These are phyloP conservation scores for Ustilago loliicola DNA, from an alignment of 1,284 basidiomycete genomes.

Conservation along the genomic window DNA sequence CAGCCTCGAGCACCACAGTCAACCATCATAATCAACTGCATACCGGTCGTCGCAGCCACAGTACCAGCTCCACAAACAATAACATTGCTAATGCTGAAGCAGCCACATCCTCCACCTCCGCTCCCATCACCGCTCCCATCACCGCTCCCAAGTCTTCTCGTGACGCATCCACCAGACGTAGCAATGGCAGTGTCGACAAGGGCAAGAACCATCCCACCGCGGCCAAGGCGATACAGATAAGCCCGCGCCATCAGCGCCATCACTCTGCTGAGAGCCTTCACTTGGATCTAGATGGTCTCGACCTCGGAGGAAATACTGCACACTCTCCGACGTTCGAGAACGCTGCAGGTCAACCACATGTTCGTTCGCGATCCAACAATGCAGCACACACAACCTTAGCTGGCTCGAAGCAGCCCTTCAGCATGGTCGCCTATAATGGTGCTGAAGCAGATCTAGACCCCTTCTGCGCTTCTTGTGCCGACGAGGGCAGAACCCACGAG, in stretches of 20 bases:
- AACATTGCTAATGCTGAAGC: neutral
- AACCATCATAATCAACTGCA: neutral
- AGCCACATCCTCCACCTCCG: neutral
- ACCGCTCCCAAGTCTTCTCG: neutral
- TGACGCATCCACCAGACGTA: neutral
- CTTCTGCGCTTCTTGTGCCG: conserved; percentile 14
- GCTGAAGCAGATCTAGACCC: conserved; percentile 9
- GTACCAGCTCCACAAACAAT: conserved; percentile 14
- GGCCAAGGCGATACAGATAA: neutral
- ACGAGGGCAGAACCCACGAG: neutral
- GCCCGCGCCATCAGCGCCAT: conserved; percentile 19
- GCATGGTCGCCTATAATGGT: conserved; percentile 7
- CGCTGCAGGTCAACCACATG: conserved; percentile 4
- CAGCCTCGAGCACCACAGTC: neutral
- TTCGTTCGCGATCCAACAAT: conserved; percentile 40
- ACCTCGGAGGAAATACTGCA: conserved; percentile 48
- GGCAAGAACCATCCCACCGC: neutral
- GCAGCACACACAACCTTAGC: conserved; percentile 1
- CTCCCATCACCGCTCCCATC: neutral
- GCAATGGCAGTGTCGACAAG: neutral
- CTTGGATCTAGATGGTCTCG: conserved; percentile 60
- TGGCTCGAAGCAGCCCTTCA: neutral
- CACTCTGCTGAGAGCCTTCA: conserved; percentile 47
- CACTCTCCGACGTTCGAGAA: conserved; percentile 2
- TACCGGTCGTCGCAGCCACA: conserved; percentile 6